Base-by-base conservation (phyloP, 331 rosid genomes). In the Erythrophleum ivorense region DNA sequence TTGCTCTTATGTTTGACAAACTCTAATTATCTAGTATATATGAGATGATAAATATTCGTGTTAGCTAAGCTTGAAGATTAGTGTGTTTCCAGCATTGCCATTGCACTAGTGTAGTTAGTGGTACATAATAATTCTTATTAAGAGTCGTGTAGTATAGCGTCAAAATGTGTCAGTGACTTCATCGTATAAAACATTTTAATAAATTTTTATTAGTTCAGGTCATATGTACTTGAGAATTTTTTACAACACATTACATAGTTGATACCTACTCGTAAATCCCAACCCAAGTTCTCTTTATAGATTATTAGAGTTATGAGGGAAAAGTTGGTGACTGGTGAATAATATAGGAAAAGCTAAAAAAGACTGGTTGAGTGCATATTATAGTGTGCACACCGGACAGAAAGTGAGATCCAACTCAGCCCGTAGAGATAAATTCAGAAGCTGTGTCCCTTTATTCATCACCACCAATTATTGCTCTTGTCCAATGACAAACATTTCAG, bases 341-440 rank as follows among this genome's bases (percentile, higher is more conserved):
- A 40, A 66, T 13, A 43, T 21, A 4, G 34, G 12, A 78, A 34
- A 41, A 43, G 76, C 80, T 8, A 38, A 38, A 36, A 40, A 66
- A 16, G 76, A 1, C 14, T 18, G 33, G 29, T 77, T 45, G 43
- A 73, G 71, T 50, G 77, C 52, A 70, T 70, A 65, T 41, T 71
- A 64, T 16, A 38, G 62, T 5, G 83, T 71, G 82, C 82, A 78
- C 67, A 64, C 84, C 77, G 12, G 86, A 82, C 88, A 85, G 64
- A 82, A 74, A 80, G 83, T 81, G 80, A 84, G 36, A 43, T 71
- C 69, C 80, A 82, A 77, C 75, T 81, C 71, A 63, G 45, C 77
- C 7, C 50, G 53, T 29, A 41, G 71, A 65, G 70, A 60, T 46
- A 46, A 77, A 76, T 45, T 76, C 78, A 76, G 81, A 52, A 78